Evolutionary conservation across 495 filamentous ascomycete species (phyloP).

Genomic region (Clavariopsis aquatica): DNA sequence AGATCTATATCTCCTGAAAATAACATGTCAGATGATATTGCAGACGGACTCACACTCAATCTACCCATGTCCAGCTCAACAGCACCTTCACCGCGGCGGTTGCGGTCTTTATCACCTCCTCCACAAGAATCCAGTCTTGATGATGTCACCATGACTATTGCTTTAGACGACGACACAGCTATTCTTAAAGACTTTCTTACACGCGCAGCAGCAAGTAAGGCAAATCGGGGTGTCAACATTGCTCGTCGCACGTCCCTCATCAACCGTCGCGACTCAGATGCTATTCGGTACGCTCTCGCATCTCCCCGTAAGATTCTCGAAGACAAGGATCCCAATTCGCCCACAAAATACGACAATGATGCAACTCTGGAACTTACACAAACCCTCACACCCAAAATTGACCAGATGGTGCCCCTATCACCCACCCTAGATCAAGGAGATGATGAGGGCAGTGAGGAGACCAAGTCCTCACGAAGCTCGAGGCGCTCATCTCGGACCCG

Average conservation of each 20-base stretch:
- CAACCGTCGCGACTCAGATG: slow-evolving; percentile 47
- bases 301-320: slow-evolving; percentile 54
- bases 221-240: slow-evolving; percentile 50
- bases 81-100: slow-evolving; percentile 3
- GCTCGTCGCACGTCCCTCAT: slow-evolving; percentile 39
- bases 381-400: slow-evolving; percentile 30
- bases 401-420: slow-evolving; percentile 10
- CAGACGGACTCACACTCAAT: slow-evolving; percentile 29
- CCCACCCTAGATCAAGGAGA: slow-evolving; percentile 29
- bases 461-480: slow-evolving; percentile 5
- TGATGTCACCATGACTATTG: slow-evolving; percentile 27
- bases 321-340: slow-evolving; percentile 58
- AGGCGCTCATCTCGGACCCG: slow-evolving; percentile 30
- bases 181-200: slow-evolving; percentile 63
- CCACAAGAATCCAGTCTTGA: slow-evolving; percentile 13
- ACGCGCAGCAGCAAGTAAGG: slow-evolving; percentile 61
- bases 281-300: slow-evolving; percentile 44
- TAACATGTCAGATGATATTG: slow-evolving; percentile 17
- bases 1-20: neutral
- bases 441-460: slow-evolving; percentile 21
- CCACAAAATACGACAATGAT: slow-evolving; percentile 44
- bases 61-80: neutral
- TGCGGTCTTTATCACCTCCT: slow-evolving; percentile 19
- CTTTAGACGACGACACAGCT: slow-evolving; percentile 57
- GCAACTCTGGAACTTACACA: slow-evolving; percentile 34